Base-by-base conservation (phyloP, 768 basidiomycete species). In the Hydnomerulius pinastri region DNA sequence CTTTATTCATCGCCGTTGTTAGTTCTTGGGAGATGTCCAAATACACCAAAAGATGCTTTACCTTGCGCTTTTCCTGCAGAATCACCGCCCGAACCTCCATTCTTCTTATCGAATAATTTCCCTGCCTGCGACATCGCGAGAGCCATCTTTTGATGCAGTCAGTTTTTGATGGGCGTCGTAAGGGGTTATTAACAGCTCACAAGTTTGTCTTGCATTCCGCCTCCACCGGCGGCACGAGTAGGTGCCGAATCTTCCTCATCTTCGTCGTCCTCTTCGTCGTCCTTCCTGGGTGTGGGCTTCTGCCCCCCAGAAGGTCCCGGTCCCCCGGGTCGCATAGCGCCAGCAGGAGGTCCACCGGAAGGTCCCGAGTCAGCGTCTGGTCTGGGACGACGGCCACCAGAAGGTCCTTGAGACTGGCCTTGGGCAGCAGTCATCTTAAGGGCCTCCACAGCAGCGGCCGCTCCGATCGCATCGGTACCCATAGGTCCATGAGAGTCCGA, bases 51-150 rank as follows among this genome's bases (percentile, higher is more conserved):
- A 25, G 25, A 12, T 11, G 24, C 12, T 45, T 9, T 36, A 64
- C 66, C 66, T 60, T 70, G 57, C 5, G 61, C 47, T 55, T 70
- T 68, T 48, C 54, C 64, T 28, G 57, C 33, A 1, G 51, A 12
- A 20, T 58, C 45, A 3, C 44, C 57, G 15, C 52, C 47, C n/a
- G 49, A 46, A 24, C 39, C 35, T 9, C 42, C 53, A 13, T 61
- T 65, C 56, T 68, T 70, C 61, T 68, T 68, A 24, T 68, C 66
- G 20, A 68, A 68, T 27, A 68, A 7, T 29, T 66, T 68, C 1
- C 66, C 64, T 2, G 66, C 66, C 0, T 70, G 64, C 3, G 68
- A 53, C 66, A 68, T 68, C n/a, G 66, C 66, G 15, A 68, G 53
- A 0, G 55, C 48, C 53, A 68, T 57, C 66, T 67, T 7, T 32